These are phyloP conservation scores for Penicillium flavigenum DNA, from an alignment of 495 filamentous ascomycete genomes.

Conservation along the genomic window DNA sequence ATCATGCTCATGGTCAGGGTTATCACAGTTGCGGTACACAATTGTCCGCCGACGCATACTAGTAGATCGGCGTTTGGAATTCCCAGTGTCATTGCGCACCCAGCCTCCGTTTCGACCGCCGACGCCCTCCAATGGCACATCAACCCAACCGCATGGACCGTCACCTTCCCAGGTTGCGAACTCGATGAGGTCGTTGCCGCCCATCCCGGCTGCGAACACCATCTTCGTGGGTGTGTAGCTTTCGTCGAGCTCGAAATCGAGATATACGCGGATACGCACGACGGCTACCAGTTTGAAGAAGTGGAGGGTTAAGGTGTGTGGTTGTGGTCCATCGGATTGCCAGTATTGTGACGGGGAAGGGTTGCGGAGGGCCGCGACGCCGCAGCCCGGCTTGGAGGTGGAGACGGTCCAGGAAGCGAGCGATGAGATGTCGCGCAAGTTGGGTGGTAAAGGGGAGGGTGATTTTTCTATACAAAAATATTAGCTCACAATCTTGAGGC, in stretches of 20 bases:
- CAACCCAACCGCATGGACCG: slow-evolving; percentile 83
- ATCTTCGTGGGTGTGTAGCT: slow-evolving; percentile 97
- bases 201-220: slow-evolving; percentile 78
- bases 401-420: slow-evolving; percentile 92
- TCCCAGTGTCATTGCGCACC: slow-evolving; percentile 26
- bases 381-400: slow-evolving; percentile 87
- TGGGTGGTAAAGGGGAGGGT: slow-evolving; percentile 40
- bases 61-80: slow-evolving; percentile 12
- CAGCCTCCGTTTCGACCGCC: slow-evolving; percentile 46
- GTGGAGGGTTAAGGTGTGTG: slow-evolving; percentile 89
- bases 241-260: slow-evolving; percentile 90
- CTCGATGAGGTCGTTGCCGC: slow-evolving; percentile 80
- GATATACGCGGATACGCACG: slow-evolving; percentile 76
- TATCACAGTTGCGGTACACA: slow-evolving; percentile 5
- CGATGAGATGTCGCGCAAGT: slow-evolving; percentile 87
- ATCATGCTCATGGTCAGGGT: slow-evolving; percentile 1
- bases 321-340: slow-evolving; percentile 97
- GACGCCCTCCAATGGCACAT: slow-evolving; percentile 73
- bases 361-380: slow-evolving; percentile 77
- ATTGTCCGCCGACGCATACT: slow-evolving; percentile 11
- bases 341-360: slow-evolving; percentile 81
- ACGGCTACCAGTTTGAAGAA: slow-evolving; percentile 92
- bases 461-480: slow-evolving; percentile 29
- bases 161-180: slow-evolving; percentile 76
- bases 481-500: neutral